Evolutionary conservation across 2,329 filamentous ascomycete genomes (phyloP), one percentile per base, ranked within the genome.

Genomic region (Elsinoe ampelina): DNA sequence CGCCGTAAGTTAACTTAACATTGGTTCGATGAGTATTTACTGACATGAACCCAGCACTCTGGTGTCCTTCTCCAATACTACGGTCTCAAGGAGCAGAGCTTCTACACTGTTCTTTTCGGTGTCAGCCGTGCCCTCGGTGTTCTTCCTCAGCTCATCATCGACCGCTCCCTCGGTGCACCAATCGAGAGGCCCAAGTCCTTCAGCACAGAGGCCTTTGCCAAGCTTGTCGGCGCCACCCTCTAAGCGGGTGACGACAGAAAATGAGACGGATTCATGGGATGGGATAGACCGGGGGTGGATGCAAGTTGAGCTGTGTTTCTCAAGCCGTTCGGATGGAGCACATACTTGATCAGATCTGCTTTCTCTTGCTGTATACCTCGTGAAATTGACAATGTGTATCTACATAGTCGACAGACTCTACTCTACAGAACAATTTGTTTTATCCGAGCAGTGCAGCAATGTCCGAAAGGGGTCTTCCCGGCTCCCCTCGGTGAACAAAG

Each of bases 61-160:
- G 93, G 93, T 82, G 93, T 98, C 65, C 89, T 98, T 64, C 89
- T 98, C 67, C 93, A 98, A 81, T 93, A 98, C 86, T 98, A 98
- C 79, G 93, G 93, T 70, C 81, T 98, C 73, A 97, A 88, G 63
- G 92, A 98, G 83, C 87, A 93, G 77, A 97, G 85, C 86, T 98
- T 95, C 86, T 98, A 98, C 88, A 98, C 93, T 62, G 93, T 98
- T 62, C 87, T 98, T 72, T 98, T 98, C 76, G 93, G 93, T 84
- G 93, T 98, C 43, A 95, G 91, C 66, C 89, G 93, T 73, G 93
- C 93, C 66, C 89, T 98, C 68, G 93, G 93, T 85, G 93, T 98
- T 65, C 87, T 98, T 70, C 93, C 93, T 68, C 93, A 98, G 83
- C 84, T 98, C 73, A 98, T 98, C 82, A 96, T 98, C 71, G 93